Evolutionary conservation across 768 basidiomycete species (phyloP).

Genomic region (Calocera viscosa): DNA sequence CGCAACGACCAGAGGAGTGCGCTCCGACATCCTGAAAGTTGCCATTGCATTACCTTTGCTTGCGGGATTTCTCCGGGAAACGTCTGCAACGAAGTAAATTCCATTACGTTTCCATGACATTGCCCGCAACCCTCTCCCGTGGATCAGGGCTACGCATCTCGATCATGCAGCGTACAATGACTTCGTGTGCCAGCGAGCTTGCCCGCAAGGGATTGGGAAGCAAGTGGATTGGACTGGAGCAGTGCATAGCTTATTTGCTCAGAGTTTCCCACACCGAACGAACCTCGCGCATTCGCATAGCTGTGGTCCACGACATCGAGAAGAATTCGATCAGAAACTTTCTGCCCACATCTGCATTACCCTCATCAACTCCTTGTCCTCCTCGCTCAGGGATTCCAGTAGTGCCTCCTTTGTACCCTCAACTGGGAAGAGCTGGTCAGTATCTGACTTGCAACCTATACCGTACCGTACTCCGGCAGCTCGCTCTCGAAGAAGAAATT

Average conservation of each 20-base stretch:
- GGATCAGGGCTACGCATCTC: too few species aligned
- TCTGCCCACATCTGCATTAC: neutral
- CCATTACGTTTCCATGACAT: too few species aligned
- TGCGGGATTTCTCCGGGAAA: too few species aligned
- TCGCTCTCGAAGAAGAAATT: constrained; percentile 17
- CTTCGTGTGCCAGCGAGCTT: too few species aligned
- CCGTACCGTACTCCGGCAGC: constrained; percentile 12
- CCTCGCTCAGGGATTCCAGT: neutral
- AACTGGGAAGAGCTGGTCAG: constrained; percentile 16
- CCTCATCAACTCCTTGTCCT: constrained; percentile 5
- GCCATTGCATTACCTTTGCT: too few species aligned
- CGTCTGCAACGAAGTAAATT: too few species aligned
- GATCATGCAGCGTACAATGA: too few species aligned
- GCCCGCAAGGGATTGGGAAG: too few species aligned
- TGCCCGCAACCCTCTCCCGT: too few species aligned
- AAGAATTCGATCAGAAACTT: neutral
- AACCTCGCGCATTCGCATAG: neutral
- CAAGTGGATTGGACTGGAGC: too few species aligned
- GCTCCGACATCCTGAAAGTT: too few species aligned
- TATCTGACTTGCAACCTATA: constrained; percentile 15
- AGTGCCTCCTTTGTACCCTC: neutral
- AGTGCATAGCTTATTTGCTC: neutral
- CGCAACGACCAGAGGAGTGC: too few species aligned
- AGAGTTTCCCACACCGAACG: neutral
- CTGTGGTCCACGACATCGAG: neutral